Percentiles rank a stretch among this genome's conserved stretches.
These are phyloP conservation scores for Piloderma croceum DNA, from an alignment of 768 basidiomycete genomes.

Conservation along the genomic window DNA sequence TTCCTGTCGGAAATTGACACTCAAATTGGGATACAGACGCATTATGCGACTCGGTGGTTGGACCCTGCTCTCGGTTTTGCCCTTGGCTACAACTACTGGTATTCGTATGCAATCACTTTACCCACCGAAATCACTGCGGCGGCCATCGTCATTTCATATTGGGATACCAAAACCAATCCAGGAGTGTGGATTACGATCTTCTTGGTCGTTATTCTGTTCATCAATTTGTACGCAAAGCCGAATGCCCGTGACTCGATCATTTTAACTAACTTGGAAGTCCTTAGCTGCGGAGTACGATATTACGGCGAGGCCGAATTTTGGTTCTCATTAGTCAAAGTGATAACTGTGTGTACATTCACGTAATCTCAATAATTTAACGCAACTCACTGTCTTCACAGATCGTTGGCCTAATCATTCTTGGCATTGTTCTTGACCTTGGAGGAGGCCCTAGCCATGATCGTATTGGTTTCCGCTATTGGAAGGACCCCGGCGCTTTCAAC, in stretches of 20 bases:
- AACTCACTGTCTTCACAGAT: slow-evolving; percentile 55
- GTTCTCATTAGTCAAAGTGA: not conserved
- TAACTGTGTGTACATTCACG: too few species aligned
- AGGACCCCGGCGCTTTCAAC: slow-evolving; percentile 59
- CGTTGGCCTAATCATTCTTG: slow-evolving; percentile 51
- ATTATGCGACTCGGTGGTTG: slow-evolving; percentile 57
- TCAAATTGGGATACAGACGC: slow-evolving; percentile 71
- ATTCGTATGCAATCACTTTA: slow-evolving; percentile 37
- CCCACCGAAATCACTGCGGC: slow-evolving; percentile 23
- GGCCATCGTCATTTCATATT: not conserved
- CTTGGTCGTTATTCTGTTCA: slow-evolving; percentile 63
- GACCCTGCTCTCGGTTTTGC: slow-evolving; percentile 57
- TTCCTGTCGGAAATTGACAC: slow-evolving; percentile 72
- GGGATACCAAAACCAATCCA: slow-evolving; percentile 42
- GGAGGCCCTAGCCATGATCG: slow-evolving; percentile 66
- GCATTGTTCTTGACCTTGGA: slow-evolving; percentile 71
- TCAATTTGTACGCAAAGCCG: slow-evolving; percentile 51
- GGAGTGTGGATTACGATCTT: slow-evolving; percentile 76
- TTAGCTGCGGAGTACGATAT: slow-evolving; percentile 66
- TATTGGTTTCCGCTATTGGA: slow-evolving; percentile 74
- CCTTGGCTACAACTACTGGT: slow-evolving; percentile 56
- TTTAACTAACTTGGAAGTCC: slow-evolving; percentile 53
- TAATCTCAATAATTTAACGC: slow-evolving; percentile 3
- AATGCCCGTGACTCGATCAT: slow-evolving; percentile 51
- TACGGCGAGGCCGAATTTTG: slow-evolving; percentile 55